Percentiles rank a stretch among this genome's conserved stretches.
These are phyloP conservation scores for Limtongozyma cylindracea DNA, from an alignment of 805 yeast genomes.

Conservation along the genomic window DNA sequence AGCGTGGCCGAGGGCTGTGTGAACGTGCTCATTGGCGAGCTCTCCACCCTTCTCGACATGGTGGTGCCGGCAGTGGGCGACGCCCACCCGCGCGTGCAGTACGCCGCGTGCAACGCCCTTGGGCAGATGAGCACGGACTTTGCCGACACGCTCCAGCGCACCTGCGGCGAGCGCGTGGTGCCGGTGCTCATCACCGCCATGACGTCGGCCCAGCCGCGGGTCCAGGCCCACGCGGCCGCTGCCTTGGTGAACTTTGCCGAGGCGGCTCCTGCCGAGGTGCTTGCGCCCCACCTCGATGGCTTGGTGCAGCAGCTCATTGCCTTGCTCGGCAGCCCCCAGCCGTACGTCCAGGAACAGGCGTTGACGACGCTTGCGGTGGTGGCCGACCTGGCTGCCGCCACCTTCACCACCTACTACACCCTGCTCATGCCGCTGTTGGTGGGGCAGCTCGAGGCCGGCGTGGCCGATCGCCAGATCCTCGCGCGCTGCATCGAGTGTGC, in stretches of 20 bases:
- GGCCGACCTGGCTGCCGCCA: conserved; percentile 85
- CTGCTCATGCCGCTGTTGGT: conserved; percentile 78
- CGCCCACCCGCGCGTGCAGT: conserved; percentile 83
- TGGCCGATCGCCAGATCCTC: conserved; percentile 53
- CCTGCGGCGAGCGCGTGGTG: conserved; percentile 52
- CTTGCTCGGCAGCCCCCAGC: conserved; percentile 61
- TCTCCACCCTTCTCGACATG: conserved; percentile 61
- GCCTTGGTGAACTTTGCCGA: conserved; percentile 91
- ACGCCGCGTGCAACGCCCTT: conserved; percentile 88
- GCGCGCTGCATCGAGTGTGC: conserved; percentile 95
- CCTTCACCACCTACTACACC: conserved; percentile 78
- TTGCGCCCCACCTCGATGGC: conserved; percentile 84
- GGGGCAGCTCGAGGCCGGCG: conserved; percentile 61
- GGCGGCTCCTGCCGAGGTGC: conserved; percentile 61
- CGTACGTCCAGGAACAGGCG: conserved; percentile 93
- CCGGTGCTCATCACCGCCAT: conserved; percentile 78
- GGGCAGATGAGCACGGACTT: conserved; percentile 96
- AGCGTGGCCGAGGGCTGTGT: conserved; percentile 96
- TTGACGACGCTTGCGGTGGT: conserved; percentile 89
- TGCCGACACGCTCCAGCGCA: conserved; percentile 68
- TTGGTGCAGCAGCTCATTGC: conserved; percentile 50
- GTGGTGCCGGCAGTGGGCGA: conserved; percentile 70
- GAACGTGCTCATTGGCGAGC: conserved; percentile 63
- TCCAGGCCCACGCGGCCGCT: conserved; percentile 97
- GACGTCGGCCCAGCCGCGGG: conserved; percentile 55